Base-by-base conservation (phyloP, 208 protist species). In the Leishmania aethiopica region DNA sequence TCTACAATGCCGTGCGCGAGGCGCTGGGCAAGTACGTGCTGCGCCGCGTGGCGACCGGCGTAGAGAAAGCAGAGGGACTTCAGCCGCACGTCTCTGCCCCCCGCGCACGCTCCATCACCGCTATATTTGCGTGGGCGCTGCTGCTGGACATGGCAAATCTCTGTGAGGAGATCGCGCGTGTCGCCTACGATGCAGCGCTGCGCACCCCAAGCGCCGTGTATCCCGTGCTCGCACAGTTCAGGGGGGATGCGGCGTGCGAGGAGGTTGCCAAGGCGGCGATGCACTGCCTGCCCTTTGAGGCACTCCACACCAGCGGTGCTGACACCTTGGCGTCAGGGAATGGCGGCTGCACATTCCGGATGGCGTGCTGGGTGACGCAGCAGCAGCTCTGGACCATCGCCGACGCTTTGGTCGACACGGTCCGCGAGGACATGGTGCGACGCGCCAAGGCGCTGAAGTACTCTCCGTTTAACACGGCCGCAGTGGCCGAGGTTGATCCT, bases 221-320 rank as follows among this genome's bases (percentile, higher is more conserved):
- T 11, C 84, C 89, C 0, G 86, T 97, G 40, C 86, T 93, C 64
- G 91, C 93, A 57, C 89, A 88, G 60, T 97, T 93, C 79, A 85
- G 88, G 17, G 94, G 94, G 1, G 88, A 91, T n/a, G 64, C 75
- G 8, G 86, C 84, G 6, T 82, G 78, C 42, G 89, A 92, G 75
- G 81, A 88, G 66, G 81, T 97, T 11, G 91, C 87, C 13, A 85
- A 89, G 19, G 89, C 90, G 70, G 92, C 92, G 25, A 91, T 96
- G 75, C 93, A 96, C 89, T 97, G 93, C 77, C 84, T 97, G n/a
- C 93, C 93, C 19, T 97, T 97, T 79, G 95, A 97, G 81, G 88
- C 77, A 17, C 67, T 96, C n/a, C 66, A 72, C 47, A 74, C 83
- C 2, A 62, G 57, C 51, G 40, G 25, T 53, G 72, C 35, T 70